Conservation (phyloP, 2,329 filamentous ascomycete species). For the Fusarium bactridioides region DNA sequence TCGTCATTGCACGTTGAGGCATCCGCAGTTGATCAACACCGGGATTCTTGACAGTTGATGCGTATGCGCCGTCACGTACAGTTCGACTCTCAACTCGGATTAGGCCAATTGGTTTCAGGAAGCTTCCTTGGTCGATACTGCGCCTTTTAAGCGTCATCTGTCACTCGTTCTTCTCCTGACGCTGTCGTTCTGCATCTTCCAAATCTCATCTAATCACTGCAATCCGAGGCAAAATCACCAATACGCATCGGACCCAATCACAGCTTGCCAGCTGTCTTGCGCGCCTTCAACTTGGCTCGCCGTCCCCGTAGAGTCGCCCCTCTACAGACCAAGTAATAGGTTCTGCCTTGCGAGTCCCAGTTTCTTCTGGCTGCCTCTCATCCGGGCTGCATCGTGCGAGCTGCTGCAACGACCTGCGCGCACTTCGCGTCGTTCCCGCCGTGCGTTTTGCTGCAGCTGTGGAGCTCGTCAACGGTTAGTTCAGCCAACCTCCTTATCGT, state of each 20-base stretch:
- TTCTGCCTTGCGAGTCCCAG: conserved; percentile 18
- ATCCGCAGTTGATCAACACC: conserved; percentile 24
- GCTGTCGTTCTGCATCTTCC: conserved; percentile 28
- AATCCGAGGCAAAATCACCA: conserved; percentile 36
- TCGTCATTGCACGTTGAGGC: conserved; percentile 29
- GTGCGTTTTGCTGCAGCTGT: conserved; percentile 37
- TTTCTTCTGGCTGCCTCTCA: conserved; percentile 38
- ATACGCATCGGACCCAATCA: conserved; percentile 44
- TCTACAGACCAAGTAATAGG: conserved; percentile 25
- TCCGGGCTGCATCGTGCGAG: conserved; percentile 40
- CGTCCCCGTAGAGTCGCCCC: conserved; percentile 28
- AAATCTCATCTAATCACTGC: conserved; percentile 37
- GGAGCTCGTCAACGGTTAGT: conserved; percentile 40
- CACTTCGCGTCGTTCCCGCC: conserved; percentile 33
- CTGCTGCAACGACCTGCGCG: conserved; percentile 33
- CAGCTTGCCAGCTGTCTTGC: conserved; percentile 47
- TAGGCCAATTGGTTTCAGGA: conserved; percentile 37
- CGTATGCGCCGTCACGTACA: conserved; percentile 26
- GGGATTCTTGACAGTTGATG: conserved; percentile 29
- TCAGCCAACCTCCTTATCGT: conserved; percentile 37
- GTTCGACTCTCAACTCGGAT: conserved; percentile 27
- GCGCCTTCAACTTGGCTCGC: conserved; percentile 37
- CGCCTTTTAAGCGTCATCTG: conserved; percentile 31
- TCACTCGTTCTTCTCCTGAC: conserved; percentile 39
- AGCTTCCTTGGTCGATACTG: conserved; percentile 24